Conservation (phyloP, 2,329 filamentous ascomycete genomes). For the Clonostachys rosea region DNA sequence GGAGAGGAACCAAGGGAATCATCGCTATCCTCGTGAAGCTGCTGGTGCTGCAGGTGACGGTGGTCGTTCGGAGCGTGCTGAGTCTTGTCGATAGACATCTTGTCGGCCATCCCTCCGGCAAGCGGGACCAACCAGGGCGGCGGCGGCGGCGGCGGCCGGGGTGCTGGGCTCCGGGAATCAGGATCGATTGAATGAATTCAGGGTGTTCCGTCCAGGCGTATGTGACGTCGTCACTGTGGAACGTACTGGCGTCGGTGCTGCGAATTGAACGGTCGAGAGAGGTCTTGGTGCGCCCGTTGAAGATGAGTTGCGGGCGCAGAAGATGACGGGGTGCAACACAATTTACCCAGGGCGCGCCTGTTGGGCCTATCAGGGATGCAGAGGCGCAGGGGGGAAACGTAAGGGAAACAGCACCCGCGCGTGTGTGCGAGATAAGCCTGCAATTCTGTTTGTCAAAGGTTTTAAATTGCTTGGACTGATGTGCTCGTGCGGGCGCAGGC, state of each 20-base stretch:
- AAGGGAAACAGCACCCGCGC: slow-evolving; percentile 4
- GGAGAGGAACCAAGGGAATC: slow-evolving; percentile 58
- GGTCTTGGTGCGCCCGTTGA: slow-evolving; percentile 24
- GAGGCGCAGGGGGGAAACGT: background rate
- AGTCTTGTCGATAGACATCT: slow-evolving; percentile 61
- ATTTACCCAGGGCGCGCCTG: slow-evolving; percentile 14
- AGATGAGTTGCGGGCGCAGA: slow-evolving; percentile 27
- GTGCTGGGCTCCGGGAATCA: slow-evolving; percentile 1
- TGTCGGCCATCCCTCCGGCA: slow-evolving; percentile 55
- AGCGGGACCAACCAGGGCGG: slow-evolving; percentile 11
- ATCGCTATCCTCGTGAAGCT: slow-evolving; percentile 52
- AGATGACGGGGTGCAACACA: slow-evolving; percentile 16
- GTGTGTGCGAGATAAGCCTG: slow-evolving; percentile 1
- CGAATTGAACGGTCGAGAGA: slow-evolving; percentile 12
- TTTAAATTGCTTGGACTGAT: background rate
- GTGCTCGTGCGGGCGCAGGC: slow-evolving; percentile 11
- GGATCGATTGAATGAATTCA: background rate
- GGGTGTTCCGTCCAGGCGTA: background rate
- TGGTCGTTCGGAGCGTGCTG: slow-evolving; percentile 17
- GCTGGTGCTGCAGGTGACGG: slow-evolving; percentile 16
- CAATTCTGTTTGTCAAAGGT: slow-evolving; percentile 5
- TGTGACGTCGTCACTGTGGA: slow-evolving; percentile 3
- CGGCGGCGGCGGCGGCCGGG: slow-evolving; percentile 33
- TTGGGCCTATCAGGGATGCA: slow-evolving; percentile 16
- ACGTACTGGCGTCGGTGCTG: slow-evolving; percentile 8